A percentile compares a stretch with the other conserved stretches of the same genome.
These are phyloP conservation scores for Gloeostereum incarnatum DNA, from an alignment of 768 basidiomycete genomes.

Conservation along the genomic window DNA sequence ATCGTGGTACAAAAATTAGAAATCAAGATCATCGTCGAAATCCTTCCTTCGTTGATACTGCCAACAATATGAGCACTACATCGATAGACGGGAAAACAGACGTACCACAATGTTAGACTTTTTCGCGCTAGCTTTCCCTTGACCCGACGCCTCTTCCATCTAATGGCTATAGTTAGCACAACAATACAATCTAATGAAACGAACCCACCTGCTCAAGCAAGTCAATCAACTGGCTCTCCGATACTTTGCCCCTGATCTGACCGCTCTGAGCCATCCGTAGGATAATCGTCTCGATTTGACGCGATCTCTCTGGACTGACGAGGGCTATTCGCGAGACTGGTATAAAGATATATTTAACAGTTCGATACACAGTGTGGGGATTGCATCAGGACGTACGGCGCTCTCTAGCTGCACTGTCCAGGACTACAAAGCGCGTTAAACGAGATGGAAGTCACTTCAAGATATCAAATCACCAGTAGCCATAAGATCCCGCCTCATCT, in stretches of 20 bases:
- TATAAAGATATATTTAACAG: neutral
- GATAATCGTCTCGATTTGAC: slow-evolving; percentile 72
- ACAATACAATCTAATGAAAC: neutral
- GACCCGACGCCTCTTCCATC: slow-evolving; percentile 43
- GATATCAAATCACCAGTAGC: too few species aligned
- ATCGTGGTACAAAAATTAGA: slow-evolving; percentile 15
- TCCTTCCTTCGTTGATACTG: slow-evolving; percentile 62
- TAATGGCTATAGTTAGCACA: slow-evolving; percentile 12
- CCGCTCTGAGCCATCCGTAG: slow-evolving; percentile 79
- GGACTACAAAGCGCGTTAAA: too few species aligned
- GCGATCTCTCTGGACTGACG: slow-evolving; percentile 74
- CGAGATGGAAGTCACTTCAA: too few species aligned
- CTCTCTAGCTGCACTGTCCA: slow-evolving; percentile 74
- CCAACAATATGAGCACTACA: slow-evolving; percentile 2
- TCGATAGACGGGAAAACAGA: slow-evolving; percentile 7
- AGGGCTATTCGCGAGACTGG: slow-evolving; percentile 82
- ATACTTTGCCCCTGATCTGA: slow-evolving; percentile 68
- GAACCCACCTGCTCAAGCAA: slow-evolving; percentile 79
- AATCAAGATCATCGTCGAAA: slow-evolving; percentile 58
- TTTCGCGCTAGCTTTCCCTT: slow-evolving; percentile 36
- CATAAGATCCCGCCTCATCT: slow-evolving; percentile 70
- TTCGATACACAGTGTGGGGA: slow-evolving; percentile 1
- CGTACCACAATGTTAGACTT: slow-evolving; percentile 54
- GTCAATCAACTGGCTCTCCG: slow-evolving; percentile 75
- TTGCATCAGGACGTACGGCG: slow-evolving; percentile 40